Base-by-base conservation (phyloP, 306 rosid genomes). In the Sphenostylis stenocarpa region DNA sequence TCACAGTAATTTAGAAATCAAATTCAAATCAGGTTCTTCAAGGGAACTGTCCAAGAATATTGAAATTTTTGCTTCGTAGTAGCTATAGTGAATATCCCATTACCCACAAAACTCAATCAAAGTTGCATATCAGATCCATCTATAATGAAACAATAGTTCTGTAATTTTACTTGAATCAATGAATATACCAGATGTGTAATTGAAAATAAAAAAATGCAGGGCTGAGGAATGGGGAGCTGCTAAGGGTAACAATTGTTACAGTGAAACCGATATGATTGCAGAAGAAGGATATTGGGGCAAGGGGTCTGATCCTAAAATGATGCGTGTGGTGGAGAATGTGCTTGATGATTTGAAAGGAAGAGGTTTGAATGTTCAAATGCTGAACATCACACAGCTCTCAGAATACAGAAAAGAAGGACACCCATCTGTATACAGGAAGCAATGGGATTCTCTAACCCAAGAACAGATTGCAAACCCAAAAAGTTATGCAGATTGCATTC, bases 341-440 rank as follows among this genome's bases (percentile, higher is more conserved):
- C 19, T 92, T n/a, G 73, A 82, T 69, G 92, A 86, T 7, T 71
- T 92, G 61, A 88, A 76, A 84, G 78, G 36, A 11, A 93, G 91
- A 83, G 97, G 93, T 1, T 28, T 88, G 55, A 83, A 81, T 72
- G 93, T 93, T 7, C 51, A 88, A 80, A 83, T 91, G 72, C 88
- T 89, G 4, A 89, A 93, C 80, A 87, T 91, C 48, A 93, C 98
- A 12, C 93, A 91, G 14, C 93, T 93, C 11, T 85, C 98, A 52
- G 93, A 91, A n/a, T 89, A 91, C 60, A 88, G 97, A 55, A 93
- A 91, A 85, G 97, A 93, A 70, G 97, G 86, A 0, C 98, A 93
- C 73, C 98, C 98, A 4, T 91, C 98, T 2, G 84, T 93, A 53
- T 86, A 89, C 43, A 84, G 87, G 68, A 91, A 89, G 84, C 95